Percentiles rank a stretch among this genome's conserved stretches.
These are phyloP conservation scores for Diaporthe destruens DNA, from an alignment of 2,329 filamentous ascomycete genomes.

Conservation along the genomic window DNA sequence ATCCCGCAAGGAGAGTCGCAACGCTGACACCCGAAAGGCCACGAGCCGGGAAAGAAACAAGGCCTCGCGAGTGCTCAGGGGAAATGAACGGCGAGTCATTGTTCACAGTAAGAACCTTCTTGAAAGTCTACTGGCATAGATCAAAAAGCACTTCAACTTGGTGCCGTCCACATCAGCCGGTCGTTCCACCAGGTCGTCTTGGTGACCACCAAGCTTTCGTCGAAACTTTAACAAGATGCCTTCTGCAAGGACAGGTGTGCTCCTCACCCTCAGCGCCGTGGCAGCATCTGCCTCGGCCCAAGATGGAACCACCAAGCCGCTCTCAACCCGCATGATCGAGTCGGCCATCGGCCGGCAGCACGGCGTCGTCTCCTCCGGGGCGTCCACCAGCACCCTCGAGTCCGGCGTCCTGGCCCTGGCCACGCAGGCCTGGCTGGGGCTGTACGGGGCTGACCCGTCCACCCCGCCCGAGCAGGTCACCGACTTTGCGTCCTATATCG, in stretches of 20 bases:
- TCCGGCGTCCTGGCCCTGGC: slow-evolving; percentile 36
- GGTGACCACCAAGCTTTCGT: neutral
- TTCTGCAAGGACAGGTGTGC: slow-evolving; percentile 5
- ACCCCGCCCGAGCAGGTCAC: neutral
- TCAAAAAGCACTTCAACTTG: neutral
- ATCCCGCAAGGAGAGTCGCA: neutral
- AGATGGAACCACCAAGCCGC: slow-evolving; percentile 15
- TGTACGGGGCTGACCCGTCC: slow-evolving; percentile 16
- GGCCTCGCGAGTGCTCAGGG: neutral
- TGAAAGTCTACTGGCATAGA: neutral
- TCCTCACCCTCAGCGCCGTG: neutral
- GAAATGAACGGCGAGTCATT: slow-evolving; percentile 20
- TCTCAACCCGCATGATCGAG: slow-evolving; percentile 38
- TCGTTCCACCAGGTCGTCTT: neutral
- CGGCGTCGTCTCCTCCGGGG: slow-evolving; percentile 37
- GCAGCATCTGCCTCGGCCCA: neutral
- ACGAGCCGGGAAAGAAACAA: neutral
- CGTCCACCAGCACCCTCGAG: slow-evolving; percentile 39
- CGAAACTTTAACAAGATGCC: neutral
- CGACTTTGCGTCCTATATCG: slow-evolving; percentile 14
- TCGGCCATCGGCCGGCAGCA: slow-evolving; percentile 40
- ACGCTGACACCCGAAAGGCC: neutral
- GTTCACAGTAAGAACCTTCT: neutral
- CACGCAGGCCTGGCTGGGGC: slow-evolving; percentile 38
- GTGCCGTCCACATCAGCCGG: neutral